Conservation (phyloP, 306 rosid species). For the Biancaea sappan region DNA sequence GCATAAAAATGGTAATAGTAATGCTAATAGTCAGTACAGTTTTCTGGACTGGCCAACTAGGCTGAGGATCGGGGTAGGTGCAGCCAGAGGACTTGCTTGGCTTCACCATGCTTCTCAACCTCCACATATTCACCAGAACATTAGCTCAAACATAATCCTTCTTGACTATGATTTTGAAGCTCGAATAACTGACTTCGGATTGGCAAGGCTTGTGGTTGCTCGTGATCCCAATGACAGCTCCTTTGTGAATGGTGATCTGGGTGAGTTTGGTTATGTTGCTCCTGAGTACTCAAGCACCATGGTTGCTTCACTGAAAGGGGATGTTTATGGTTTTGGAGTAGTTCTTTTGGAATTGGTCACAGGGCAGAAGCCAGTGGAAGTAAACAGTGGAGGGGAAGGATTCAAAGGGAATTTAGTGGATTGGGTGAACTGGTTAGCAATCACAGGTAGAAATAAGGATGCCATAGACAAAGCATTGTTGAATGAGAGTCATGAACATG, state of each 20-base stretch:
- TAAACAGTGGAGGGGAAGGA: conserved; percentile 43
- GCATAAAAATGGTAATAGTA: conserved; percentile 47
- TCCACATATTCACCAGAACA: conserved; percentile 53
- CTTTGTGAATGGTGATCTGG: conserved; percentile 56
- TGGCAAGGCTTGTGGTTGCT: conserved; percentile 52
- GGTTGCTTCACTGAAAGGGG: conserved; percentile 58
- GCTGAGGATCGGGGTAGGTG: conserved; percentile 57
- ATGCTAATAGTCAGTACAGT: conserved; percentile 51
- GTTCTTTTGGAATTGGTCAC: conserved; percentile 62
- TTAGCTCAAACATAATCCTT: conserved; percentile 55
- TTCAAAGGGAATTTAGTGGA: conserved; percentile 59
- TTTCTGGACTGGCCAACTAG: conserved; percentile 62
- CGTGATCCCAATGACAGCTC: conserved; percentile 54
- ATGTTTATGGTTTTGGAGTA: conserved; percentile 61
- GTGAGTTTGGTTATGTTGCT: conserved; percentile 63
- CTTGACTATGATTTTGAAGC: conserved; percentile 69
- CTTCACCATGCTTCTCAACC: conserved; percentile 66
- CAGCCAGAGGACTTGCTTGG: conserved; percentile 67
- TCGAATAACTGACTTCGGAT: conserved; percentile 52
- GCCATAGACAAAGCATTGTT: conserved; percentile 51
- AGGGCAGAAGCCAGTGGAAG: conserved; percentile 56
- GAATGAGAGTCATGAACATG: conserved; percentile 47
- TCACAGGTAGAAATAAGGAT: conserved; percentile 42
- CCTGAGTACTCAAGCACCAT: conserved; percentile 63
- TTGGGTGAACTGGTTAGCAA: conserved; percentile 45